These are phyloP conservation scores for Oryza australiensis DNA, from an alignment of 176 grass and related monocot genomes.

Conservation along the genomic window DNA sequence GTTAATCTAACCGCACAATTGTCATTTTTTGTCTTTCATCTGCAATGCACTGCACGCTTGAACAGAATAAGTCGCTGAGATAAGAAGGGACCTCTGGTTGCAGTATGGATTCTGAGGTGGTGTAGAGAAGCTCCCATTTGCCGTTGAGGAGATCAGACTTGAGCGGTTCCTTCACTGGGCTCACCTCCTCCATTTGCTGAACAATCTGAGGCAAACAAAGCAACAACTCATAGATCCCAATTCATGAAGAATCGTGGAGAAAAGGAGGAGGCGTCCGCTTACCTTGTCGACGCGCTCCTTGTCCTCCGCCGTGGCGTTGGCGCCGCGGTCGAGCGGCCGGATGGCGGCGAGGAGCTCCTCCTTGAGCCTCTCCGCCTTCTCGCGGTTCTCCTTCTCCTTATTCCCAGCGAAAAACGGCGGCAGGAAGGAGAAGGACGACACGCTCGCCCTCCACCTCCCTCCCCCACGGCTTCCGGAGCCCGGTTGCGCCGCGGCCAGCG, in stretches of 20 bases:
- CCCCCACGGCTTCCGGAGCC: not conserved
- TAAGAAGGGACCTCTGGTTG: slow-evolving; percentile 57
- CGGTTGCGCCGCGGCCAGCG: not conserved
- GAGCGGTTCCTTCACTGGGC: slow-evolving; percentile 71
- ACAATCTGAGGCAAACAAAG: slow-evolving; percentile 48
- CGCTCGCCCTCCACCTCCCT: slow-evolving; percentile 52
- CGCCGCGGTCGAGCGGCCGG: slow-evolving; percentile 74
- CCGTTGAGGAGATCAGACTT: slow-evolving; percentile 90
- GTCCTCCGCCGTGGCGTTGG: slow-evolving; percentile 60
- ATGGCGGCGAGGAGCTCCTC: slow-evolving; percentile 75
- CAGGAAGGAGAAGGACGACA: slow-evolving; percentile 83
- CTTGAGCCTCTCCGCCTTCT: slow-evolving; percentile 62
- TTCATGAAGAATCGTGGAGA: not conserved
- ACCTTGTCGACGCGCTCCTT: slow-evolving; percentile 72
- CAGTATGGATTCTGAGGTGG: slow-evolving; percentile 80
- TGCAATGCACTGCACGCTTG: not conserved
- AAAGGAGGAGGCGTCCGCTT: not conserved
- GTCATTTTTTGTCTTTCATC: not conserved
- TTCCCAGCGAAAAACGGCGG: slow-evolving; percentile 46
- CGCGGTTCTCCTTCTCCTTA: slow-evolving; percentile 34
- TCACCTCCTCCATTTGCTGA: slow-evolving; percentile 63
- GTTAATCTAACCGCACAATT: not conserved
- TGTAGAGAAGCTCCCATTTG: slow-evolving; percentile 94
- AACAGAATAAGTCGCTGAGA: not conserved
- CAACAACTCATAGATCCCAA: not conserved